Evolutionary conservation across 805 yeast species (phyloP), one percentile per base, ranked within the genome.

Genomic region (Saturnispora saitoi): DNA sequence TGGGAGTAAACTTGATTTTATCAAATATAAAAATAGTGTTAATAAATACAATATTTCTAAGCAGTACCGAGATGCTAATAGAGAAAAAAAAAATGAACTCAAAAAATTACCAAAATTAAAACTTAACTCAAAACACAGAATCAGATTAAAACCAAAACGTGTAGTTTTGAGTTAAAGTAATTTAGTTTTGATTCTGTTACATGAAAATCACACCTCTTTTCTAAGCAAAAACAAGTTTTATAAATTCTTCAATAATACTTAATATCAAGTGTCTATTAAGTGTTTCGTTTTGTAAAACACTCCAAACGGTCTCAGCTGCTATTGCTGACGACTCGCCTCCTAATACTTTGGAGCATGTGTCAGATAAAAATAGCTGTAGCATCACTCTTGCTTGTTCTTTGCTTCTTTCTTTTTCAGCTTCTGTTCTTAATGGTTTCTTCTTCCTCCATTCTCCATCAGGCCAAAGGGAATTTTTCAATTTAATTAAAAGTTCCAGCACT

Each of bases 251-350:
- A 15, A 85, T 54, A 0, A 86, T 37, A 42, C 75, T 73, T 47
- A 78, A 73, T 0, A 83, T 58, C 48, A 90, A 62, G 57, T 84
- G 86, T 20, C 77, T 71, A 60, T 85, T 85, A 50, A 90, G 65
- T 24, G 72, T 70, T 50, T 81, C 85, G 56, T 86, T 86, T 60
- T 90, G 97, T 4, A 86, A 52, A 78, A 84, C 73, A 10, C 73
- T 74, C 61, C 84, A 83, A 1, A 86, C 45, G 40, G 76, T 70
- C 4, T 66, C 64, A 7, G 84, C 74, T 0, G 95, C 96, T 49
- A 69, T 71, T 47, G 69, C 72, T 3, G 95, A 75, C 52, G 79
- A 82, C 7, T 77, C 62, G 3, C 71, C 61, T 0, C 97, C 96
- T 50, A 90, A 87, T 1, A 89, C 74, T 56, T 75, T 81, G 12